Evolutionary conservation across 2,329 filamentous ascomycete genomes (phyloP), one percentile per base, ranked within the genome.

Genomic region (Fusarium sp.): DNA sequence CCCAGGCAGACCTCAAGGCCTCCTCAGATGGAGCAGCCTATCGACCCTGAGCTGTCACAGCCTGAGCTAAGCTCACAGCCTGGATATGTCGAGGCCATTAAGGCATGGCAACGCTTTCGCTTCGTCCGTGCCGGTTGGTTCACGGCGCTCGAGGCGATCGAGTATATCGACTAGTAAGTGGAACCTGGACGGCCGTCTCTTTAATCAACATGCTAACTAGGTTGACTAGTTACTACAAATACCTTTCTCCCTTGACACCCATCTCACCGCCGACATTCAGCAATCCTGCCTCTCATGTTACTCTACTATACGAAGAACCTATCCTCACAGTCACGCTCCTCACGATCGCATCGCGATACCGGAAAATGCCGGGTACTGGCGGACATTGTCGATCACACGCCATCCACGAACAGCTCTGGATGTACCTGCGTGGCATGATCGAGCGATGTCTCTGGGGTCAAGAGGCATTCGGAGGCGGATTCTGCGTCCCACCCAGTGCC

Each of bases 101-200:
- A 91, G 78, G 93, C 94, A n/a, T 99, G 96, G 96, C 91, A 92
- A 2, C 89, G 94, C 72, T 95, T 98, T 81, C 92, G 95, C 50
- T 98, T 98, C 80, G 96, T 98, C n/a, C 92, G 95, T 63, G 95
- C 95, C 10, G 96, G 96, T 11, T 98, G 96, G 96, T 96, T 99
- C 81, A 97, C 95, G 0, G 93, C 96, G 1, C 91, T 93, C 74
- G 96, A 99, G 83, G 96, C 94, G 24, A 95, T 98, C 82, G 92
- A 93, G 50, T 98, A 98, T 79, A 94, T 99, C 72, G 92, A 95
- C 80, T 98, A 98, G 92, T 94, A 88, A 79, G 90, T 31, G 18
- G 4, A 27, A 8, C 5, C n/a, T 37, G 13, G 20, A 11, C 24
- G 5, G 2, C 29, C 6, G 6, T 22, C 9, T 42, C 59, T 20